A percentile compares a stretch with the other conserved stretches of the same genome.
Evolutionary conservation across 2,329 filamentous ascomycete genomes (phyloP).

Genomic region (Diaporthe sp.): DNA sequence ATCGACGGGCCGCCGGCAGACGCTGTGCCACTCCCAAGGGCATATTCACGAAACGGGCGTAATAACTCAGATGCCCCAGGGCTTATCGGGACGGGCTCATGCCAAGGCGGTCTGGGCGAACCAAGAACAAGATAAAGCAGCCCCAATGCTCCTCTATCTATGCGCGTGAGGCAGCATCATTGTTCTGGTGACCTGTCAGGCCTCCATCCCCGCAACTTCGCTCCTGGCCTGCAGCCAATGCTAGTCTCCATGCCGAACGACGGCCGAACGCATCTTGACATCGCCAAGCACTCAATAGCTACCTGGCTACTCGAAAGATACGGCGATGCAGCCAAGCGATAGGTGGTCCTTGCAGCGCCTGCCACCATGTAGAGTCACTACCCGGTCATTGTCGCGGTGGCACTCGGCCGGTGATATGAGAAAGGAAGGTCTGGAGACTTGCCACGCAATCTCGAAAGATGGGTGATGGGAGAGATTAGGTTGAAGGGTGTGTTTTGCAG

Average conservation of each 20-base stretch:
- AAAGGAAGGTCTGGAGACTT: conserved; percentile 17
- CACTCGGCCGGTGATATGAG: conserved; percentile 9
- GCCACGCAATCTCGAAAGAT: background rate
- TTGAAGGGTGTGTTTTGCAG: background rate
- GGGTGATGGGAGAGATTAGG: background rate
- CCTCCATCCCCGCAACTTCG: background rate
- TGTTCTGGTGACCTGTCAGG: conserved; percentile 7
- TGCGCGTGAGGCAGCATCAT: background rate
- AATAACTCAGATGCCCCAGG: background rate
- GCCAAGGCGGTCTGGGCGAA: conserved; percentile 24
- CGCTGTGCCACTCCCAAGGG: background rate
- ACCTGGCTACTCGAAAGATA: background rate
- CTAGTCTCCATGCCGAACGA: conserved; percentile 16
- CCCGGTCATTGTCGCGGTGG: background rate
- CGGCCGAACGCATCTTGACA: conserved; percentile 8
- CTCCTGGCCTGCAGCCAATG: background rate
- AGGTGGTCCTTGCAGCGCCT: background rate
- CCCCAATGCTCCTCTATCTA: conserved; percentile 1
- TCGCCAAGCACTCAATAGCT: conserved; percentile 5
- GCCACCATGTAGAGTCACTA: background rate
- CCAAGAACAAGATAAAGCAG: conserved; percentile 23
- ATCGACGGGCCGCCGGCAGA: conserved; percentile 8
- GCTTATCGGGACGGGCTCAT: conserved; percentile 7
- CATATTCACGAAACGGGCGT: background rate
- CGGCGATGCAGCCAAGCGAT: conserved; percentile 3